Percentiles rank a stretch among this genome's conserved stretches.
These are phyloP conservation scores for Insectozyma bohioensis DNA, from an alignment of 1,139 yeast species.

Conservation along the genomic window DNA sequence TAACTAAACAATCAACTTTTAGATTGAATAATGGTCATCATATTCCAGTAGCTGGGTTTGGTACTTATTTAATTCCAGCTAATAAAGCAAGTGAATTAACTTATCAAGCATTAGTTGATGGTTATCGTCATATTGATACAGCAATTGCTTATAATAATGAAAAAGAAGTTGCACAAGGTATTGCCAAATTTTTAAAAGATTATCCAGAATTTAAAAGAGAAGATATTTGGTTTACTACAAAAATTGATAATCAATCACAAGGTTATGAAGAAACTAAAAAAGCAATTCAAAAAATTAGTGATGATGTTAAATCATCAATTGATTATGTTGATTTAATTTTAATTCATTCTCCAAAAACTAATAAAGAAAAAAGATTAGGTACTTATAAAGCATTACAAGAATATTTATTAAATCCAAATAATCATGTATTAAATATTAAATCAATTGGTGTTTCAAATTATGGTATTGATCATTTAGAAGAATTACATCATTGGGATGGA, in stretches of 20 bases:
- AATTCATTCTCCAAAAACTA: conserved; percentile 35
- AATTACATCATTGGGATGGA: conserved; percentile 36
- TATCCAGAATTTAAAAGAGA: conserved; percentile 30
- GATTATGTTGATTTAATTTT: conserved; percentile 47
- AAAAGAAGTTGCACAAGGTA: conserved; percentile 33
- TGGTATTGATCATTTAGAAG: conserved; percentile 36
- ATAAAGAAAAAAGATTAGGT: conserved; percentile 32
- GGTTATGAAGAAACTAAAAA: conserved; percentile 58
- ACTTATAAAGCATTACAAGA: conserved; percentile 46
- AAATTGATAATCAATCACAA: conserved; percentile 58
- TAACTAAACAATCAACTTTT: conserved; percentile 28
- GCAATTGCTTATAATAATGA: conserved; percentile 54
- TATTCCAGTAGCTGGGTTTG: conserved; percentile 44
- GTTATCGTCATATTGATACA: conserved; percentile 61
- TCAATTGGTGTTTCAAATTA: conserved; percentile 48
- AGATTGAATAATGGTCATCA: conserved; percentile 37
- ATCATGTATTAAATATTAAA: conserved; percentile 27
- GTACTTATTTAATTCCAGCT: conserved; percentile 30
- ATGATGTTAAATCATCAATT: conserved; percentile 33
- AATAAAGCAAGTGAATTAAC: conserved; percentile 28
- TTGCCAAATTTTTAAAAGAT: conserved; percentile 43
- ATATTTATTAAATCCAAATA: conserved; percentile 26
- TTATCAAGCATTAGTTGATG: conserved; percentile 49
- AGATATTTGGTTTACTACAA: conserved; percentile 51
- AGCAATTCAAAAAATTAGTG: conserved; percentile 45